phyloP scores from a whole-genome alignment of 169 alveolate species.

The Theileria parva region DNA sequence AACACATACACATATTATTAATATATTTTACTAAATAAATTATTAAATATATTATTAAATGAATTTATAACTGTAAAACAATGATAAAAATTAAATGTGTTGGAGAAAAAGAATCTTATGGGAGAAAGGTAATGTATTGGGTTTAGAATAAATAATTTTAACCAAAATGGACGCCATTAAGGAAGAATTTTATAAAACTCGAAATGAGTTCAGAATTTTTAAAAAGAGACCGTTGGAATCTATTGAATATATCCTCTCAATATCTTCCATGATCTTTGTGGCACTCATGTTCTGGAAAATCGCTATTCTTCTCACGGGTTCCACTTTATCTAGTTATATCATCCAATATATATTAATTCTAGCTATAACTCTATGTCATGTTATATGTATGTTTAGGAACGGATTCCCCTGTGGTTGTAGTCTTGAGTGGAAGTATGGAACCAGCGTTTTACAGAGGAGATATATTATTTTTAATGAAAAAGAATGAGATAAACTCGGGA shows the following conservation, averaged over 20 bases:
- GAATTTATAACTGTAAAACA: neutral
- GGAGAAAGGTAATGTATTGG: neutral
- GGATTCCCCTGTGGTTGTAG: conserved; percentile 93
- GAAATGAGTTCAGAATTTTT: conserved; percentile 41
- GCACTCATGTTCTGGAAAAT: conserved; percentile 66
- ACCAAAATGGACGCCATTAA: conserved; percentile 47
- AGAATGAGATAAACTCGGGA: conserved; percentile 67
- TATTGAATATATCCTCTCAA: conserved; percentile 46
- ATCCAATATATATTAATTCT: neutral
- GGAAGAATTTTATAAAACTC: conserved; percentile 12
- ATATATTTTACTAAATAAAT: neutral
- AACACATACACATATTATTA: neutral
- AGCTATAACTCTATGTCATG: no score
- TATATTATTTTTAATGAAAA: conserved; percentile 80
- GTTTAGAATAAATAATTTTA: conserved; percentile 4
- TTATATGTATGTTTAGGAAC: conserved; percentile 67
- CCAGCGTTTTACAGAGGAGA: conserved; percentile 93
- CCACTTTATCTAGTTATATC: neutral
- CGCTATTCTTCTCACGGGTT: conserved; percentile 54
- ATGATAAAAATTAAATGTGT: neutral
- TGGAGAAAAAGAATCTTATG: neutral
- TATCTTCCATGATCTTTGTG: conserved; percentile 46
- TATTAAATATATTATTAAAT: neutral
- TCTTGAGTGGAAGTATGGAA: conserved; percentile 91
- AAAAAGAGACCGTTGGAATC: conserved; percentile 49